Evolutionary conservation across 768 basidiomycete genomes (phyloP), one percentile per base, ranked within the genome.

Genomic region (Postia placenta): DNA sequence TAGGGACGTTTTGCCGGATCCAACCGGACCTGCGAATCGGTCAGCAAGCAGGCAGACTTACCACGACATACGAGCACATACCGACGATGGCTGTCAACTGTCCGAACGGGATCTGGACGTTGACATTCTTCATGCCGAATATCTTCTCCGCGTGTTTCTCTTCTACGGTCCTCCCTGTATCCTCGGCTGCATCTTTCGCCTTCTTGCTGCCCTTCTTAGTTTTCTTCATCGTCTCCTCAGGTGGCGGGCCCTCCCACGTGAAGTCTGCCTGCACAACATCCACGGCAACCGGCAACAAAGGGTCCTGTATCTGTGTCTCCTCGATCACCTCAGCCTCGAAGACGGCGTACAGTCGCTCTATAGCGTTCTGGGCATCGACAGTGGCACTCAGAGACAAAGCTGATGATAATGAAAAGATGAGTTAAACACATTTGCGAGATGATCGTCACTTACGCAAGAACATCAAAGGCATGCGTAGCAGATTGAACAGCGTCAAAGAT

Each of bases 1-100:
- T 23, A 91, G 66, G 1, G 80, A 83, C 1, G 80, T 76, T 69
- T 86, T 83, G 11, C 85, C 82, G 40, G 74, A 71, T 5, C 89
- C 89, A 20, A 92, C 88, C 2, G 86, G 75, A 2, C 54, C 56
- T 55, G 30, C 6, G 9, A 0, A 4, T 4, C n/a, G n/a, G 22
- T 24, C 0, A 14, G 23, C 1, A 22, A 11, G 15, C n/a, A n/a
- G n/a, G n/a, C n/a, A n/a, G 4, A 23, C 24, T 19, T 22, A 39
- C n/a, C 27, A 41, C 4, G 7, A 26, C 14, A 11, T 40, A 22
- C 11, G 3, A 42, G 1, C 20, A 48, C 54, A 14, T 33, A 56
- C 89, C 92, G 24, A 93, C 91, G 36, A 97, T 80, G 0, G 92
- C 93, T 5, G 86, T 79, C 7, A 95, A 74, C 58, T 87, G 74